Evolutionary conservation across 2,329 filamentous ascomycete species (phyloP).

Genomic region (Chrysoporthe cubensis): DNA sequence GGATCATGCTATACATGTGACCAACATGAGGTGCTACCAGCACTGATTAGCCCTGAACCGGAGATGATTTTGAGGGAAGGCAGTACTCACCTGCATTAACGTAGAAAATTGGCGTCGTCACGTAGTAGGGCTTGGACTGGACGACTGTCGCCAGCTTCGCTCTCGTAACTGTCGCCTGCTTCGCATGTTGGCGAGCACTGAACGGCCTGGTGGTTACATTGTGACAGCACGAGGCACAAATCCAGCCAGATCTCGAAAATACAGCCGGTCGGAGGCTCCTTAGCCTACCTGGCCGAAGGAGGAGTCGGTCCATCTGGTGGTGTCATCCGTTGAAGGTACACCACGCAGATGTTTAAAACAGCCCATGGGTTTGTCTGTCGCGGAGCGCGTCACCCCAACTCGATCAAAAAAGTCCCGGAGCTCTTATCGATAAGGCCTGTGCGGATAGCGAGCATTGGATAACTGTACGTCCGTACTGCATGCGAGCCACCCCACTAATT

Average conservation of each 20-base stretch:
- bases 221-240: constrained; percentile 22
- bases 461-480: neutral
- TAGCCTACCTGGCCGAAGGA: constrained; percentile 23
- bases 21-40: constrained; percentile 83
- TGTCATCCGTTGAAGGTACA: neutral
- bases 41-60: constrained; percentile 31
- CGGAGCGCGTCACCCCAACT: neutral
- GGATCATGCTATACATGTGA: constrained; percentile 90
- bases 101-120: constrained; percentile 98
- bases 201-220: constrained; percentile 16
- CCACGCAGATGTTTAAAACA: neutral
- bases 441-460: constrained; percentile 8
- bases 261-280: constrained; percentile 19
- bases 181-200: constrained; percentile 14
- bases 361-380: neutral
- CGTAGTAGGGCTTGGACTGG: constrained; percentile 81
- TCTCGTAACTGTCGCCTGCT: neutral
- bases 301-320: constrained; percentile 25
- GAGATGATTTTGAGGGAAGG: constrained; percentile 4
- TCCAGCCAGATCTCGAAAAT: constrained; percentile 20
- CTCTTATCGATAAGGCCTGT: constrained; percentile 26
- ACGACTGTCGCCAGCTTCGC: constrained; percentile 1
- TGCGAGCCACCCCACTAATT: neutral
- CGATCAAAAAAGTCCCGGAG: constrained; percentile 5
- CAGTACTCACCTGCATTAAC: constrained; percentile 80